These are phyloP conservation scores for Pyrenophora tritici-repentis DNA, from an alignment of 2,329 filamentous ascomycete species.

Conservation along the genomic window DNA sequence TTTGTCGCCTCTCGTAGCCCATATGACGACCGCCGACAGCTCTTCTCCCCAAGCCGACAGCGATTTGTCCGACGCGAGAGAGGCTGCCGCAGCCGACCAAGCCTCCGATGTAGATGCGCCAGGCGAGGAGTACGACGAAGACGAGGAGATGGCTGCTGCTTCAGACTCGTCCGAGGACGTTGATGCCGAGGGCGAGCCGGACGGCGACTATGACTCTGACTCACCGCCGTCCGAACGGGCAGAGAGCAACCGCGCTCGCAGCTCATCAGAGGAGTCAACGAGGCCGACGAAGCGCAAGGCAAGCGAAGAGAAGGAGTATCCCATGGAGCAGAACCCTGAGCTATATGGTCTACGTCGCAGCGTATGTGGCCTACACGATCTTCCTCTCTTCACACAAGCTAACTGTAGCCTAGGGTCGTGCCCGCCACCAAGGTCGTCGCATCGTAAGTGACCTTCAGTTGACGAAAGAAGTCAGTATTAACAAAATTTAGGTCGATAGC, in stretches of 20 bases:
- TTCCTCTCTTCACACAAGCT: slow-evolving; percentile 30
- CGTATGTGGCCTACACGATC: slow-evolving; percentile 59
- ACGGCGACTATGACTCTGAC: slow-evolving; percentile 76
- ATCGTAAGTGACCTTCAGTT: slow-evolving; percentile 54
- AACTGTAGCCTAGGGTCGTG: slow-evolving; percentile 57
- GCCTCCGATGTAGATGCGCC: slow-evolving; percentile 49
- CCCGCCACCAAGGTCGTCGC: slow-evolving; percentile 64
- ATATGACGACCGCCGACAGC: slow-evolving; percentile 51
- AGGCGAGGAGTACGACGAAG: slow-evolving; percentile 49
- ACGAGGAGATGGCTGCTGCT: slow-evolving; percentile 51
- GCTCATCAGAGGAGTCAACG: slow-evolving; percentile 73
- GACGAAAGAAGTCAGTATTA: slow-evolving; percentile 20
- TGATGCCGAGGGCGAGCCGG: slow-evolving; percentile 58
- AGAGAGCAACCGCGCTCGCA: slow-evolving; percentile 59
- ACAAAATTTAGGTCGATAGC: slow-evolving; percentile 59
- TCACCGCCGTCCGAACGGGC: slow-evolving; percentile 52
- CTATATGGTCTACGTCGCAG: slow-evolving; percentile 93
- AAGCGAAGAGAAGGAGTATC: slow-evolving; percentile 75
- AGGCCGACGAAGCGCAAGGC: slow-evolving; percentile 69
- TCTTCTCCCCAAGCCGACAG: slow-evolving; percentile 67
- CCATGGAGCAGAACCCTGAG: slow-evolving; percentile 89
- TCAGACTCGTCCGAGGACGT: slow-evolving; percentile 56
- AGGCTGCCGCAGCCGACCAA: slow-evolving; percentile 54
- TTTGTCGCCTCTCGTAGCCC: slow-evolving; percentile 60
- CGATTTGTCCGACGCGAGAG: slow-evolving; percentile 74